Evolutionary conservation across 352 stramenopile species (phyloP).

Genomic region (Phytophthora pluvialis): DNA sequence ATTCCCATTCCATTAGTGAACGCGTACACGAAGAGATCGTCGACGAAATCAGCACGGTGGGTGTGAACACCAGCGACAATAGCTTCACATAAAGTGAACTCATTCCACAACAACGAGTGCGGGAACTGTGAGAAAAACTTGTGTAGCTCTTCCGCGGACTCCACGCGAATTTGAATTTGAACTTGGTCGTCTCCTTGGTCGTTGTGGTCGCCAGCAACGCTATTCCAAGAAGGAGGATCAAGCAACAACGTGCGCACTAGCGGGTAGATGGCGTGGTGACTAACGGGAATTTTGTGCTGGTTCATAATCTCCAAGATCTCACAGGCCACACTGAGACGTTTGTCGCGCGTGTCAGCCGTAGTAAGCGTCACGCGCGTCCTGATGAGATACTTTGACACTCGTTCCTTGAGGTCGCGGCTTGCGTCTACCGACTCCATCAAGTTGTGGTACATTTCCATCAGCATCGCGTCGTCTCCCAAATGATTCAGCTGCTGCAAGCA

Average conservation of each 20-base stretch:
- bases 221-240: slow-evolving; percentile 19
- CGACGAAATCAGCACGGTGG: slow-evolving; percentile 59
- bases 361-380: slow-evolving; percentile 49
- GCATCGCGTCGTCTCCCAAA: slow-evolving; percentile 47
- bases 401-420: slow-evolving; percentile 50
- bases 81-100: slow-evolving; percentile 69
- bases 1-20: slow-evolving; percentile 70
- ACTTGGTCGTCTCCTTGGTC: not conserved
- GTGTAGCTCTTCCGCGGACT: slow-evolving; percentile 45
- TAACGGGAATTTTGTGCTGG: slow-evolving; percentile 54
- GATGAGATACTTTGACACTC: slow-evolving; percentile 73
- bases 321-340: slow-evolving; percentile 43
- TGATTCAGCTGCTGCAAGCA: slow-evolving; percentile 66
- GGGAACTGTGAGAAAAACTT: slow-evolving; percentile 57
- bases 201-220: slow-evolving; percentile 23
- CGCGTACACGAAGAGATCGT: slow-evolving; percentile 65
- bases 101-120: slow-evolving; percentile 66
- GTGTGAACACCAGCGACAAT: slow-evolving; percentile 58
- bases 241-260: slow-evolving; percentile 53
- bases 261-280: slow-evolving; percentile 52
- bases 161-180: slow-evolving; percentile 18
- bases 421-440: slow-evolving; percentile 50
- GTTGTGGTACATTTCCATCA: slow-evolving; percentile 62
- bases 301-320: slow-evolving; percentile 70
- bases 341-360: slow-evolving; percentile 41